These are phyloP conservation scores for Cucumis hystrix DNA, from an alignment of 306 rosid species.

Conservation along the genomic window DNA sequence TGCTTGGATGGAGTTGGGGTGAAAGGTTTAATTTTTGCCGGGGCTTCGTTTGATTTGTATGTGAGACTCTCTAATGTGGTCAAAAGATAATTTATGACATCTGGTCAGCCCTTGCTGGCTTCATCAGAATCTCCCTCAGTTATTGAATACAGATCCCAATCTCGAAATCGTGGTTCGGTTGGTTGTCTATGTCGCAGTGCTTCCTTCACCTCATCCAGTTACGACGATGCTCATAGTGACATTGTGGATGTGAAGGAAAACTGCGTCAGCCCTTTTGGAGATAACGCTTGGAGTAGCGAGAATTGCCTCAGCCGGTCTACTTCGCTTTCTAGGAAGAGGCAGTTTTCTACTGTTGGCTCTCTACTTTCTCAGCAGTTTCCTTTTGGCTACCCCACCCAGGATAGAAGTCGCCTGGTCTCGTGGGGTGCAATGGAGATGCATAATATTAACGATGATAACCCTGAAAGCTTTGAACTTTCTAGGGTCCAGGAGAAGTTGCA, in stretches of 20 bases:
- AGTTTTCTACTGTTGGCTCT: slow-evolving; percentile 10
- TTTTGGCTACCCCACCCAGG: slow-evolving; percentile 47
- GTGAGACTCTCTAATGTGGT: slow-evolving; percentile 27
- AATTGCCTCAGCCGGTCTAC: background rate
- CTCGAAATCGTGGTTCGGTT: slow-evolving; percentile 17
- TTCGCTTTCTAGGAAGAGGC: slow-evolving; percentile 13
- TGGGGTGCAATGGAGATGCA: slow-evolving; percentile 75
- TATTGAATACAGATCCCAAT: slow-evolving; percentile 7
- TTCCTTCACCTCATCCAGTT: slow-evolving; percentile 23
- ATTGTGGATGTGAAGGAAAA: slow-evolving; percentile 16
- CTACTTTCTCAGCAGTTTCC: slow-evolving; percentile 28
- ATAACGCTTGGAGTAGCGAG: slow-evolving; percentile 16
- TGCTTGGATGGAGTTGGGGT: slow-evolving; percentile 9
- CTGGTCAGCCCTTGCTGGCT: slow-evolving; percentile 44
- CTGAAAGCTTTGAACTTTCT: slow-evolving; percentile 38
- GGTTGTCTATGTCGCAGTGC: slow-evolving; percentile 14
- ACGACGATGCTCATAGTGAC: slow-evolving; percentile 14
- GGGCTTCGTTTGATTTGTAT: background rate
- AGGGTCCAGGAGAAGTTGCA: slow-evolving; percentile 31
- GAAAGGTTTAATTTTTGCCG: background rate
- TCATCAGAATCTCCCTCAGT: slow-evolving; percentile 27
- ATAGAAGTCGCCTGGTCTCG: slow-evolving; percentile 27
- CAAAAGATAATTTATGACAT: slow-evolving; percentile 40
- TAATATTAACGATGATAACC: slow-evolving; percentile 8
- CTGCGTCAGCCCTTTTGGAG: slow-evolving; percentile 6